Conservation (phyloP, 2,329 filamentous ascomycete species). For the Dichotomopilus funicola region DNA sequence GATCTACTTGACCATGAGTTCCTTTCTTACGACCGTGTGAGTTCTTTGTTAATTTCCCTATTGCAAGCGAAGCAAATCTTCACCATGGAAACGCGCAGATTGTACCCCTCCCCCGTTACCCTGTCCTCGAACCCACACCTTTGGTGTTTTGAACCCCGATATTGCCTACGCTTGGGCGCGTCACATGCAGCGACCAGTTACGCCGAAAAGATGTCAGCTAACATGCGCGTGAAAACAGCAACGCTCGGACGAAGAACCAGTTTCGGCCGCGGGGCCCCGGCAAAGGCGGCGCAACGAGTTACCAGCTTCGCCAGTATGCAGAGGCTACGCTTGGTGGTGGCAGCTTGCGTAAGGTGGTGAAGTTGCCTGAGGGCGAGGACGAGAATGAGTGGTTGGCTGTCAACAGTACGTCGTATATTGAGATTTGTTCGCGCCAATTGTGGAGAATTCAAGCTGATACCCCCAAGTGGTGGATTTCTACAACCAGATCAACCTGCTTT, state of each 20-base stretch:
- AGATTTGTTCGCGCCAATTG: not conserved
- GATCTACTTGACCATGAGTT: constrained; percentile 51
- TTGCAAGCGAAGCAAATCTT: not conserved
- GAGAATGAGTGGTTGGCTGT: constrained; percentile 97
- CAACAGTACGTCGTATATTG: constrained; percentile 59
- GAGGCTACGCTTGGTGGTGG: constrained; percentile 94
- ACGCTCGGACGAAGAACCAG: constrained; percentile 80
- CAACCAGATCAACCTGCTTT: constrained; percentile 98
- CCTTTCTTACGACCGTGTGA: constrained; percentile 77
- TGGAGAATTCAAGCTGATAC: constrained; percentile 23
- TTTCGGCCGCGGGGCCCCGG: constrained; percentile 82
- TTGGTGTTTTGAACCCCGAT: not conserved
- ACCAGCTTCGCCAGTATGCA: constrained; percentile 95
- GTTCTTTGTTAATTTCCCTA: constrained; percentile 33
- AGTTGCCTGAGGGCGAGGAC: constrained; percentile 93
- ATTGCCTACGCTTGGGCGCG: not conserved
- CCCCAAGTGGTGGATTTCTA: constrained; percentile 95
- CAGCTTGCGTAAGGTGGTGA: constrained; percentile 91
- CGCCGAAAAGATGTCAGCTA: constrained; percentile 3
- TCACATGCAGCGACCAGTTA: not conserved
- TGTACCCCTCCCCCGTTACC: constrained; percentile 7
- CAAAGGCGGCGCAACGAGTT: constrained; percentile 77
- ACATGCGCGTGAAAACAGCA: constrained; percentile 43
- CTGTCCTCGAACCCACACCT: constrained; percentile 28
- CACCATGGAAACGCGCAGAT: constrained; percentile 10